Percentiles rank a stretch among this genome's conserved stretches.
Evolutionary conservation across 352 stramenopile species (phyloP).

Genomic region (Sclerospora graminicola): DNA sequence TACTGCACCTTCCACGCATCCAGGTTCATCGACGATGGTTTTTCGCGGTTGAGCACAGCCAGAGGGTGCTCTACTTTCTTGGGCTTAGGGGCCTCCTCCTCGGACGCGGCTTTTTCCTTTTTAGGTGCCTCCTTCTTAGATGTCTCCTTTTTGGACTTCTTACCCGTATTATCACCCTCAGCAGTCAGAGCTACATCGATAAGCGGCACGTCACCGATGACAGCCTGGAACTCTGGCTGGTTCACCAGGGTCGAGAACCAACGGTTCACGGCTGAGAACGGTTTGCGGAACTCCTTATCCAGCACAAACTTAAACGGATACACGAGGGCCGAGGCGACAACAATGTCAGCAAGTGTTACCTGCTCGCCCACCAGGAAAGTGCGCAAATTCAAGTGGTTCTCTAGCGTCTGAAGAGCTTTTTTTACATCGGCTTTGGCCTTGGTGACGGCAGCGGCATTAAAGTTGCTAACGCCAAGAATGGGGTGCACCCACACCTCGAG

Average conservation of each 20-base stretch:
- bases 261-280: conserved; percentile 78
- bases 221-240: conserved; percentile 87
- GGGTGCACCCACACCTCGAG: conserved; percentile 84
- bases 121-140: conserved; percentile 34
- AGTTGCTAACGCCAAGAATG: conserved; percentile 75
- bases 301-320: conserved; percentile 93
- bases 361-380: conserved; percentile 89
- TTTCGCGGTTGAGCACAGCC: conserved; percentile 80
- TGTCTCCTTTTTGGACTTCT: conserved; percentile 22
- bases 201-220: conserved; percentile 87
- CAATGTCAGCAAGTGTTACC: conserved; percentile 92
- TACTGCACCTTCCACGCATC: conserved; percentile 91
- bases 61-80: conserved; percentile 84
- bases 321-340: conserved; percentile 77
- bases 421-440: conserved; percentile 88
- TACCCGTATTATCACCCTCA: conserved; percentile 40
- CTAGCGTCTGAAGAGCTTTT: conserved; percentile 73
- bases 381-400: conserved; percentile 82
- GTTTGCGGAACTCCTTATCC: conserved; percentile 82
- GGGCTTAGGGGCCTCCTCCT: conserved; percentile 38
- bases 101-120: conserved; percentile 31
- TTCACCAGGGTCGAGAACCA: conserved; percentile 93
- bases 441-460: conserved; percentile 54
- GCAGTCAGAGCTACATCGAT: conserved; percentile 60
- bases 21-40: conserved; percentile 63